A percentile compares a stretch with the other conserved stretches of the same genome.
phyloP scores from a whole-genome alignment of 208 protist species.

The Leptomonas pyrrhocoris region DNA sequence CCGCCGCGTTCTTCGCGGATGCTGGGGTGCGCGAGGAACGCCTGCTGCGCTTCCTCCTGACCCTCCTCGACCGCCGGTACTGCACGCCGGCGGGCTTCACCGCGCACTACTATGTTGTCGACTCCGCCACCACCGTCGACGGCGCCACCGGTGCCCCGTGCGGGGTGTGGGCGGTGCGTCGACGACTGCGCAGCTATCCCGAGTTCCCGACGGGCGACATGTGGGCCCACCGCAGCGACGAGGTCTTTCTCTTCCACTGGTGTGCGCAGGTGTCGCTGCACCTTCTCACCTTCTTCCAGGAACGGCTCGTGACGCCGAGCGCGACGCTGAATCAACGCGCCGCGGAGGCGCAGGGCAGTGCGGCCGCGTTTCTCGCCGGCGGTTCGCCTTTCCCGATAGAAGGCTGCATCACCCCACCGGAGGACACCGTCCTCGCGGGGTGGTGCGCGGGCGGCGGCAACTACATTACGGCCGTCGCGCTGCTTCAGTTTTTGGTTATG shows the following conservation, averaged over 20 bases:
- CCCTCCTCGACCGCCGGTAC: slow-evolving; percentile 45
- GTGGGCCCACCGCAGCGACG: slow-evolving; percentile 63
- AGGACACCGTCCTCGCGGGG: slow-evolving; percentile 59
- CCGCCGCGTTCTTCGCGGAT: slow-evolving; percentile 11
- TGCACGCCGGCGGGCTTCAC: slow-evolving; percentile 32
- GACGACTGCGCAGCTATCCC: slow-evolving; percentile 43
- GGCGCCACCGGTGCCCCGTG: slow-evolving; percentile 6
- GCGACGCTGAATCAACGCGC: slow-evolving; percentile 67
- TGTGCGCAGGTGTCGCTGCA: slow-evolving; percentile 79
- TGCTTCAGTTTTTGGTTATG: slow-evolving; percentile 81
- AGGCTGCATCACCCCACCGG: slow-evolving; percentile 71
- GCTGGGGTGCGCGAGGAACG: slow-evolving; percentile 34
- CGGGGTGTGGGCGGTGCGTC: slow-evolving; percentile 44
- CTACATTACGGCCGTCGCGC: slow-evolving; percentile 67
- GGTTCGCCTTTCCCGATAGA: slow-evolving; percentile 29
- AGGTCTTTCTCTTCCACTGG: slow-evolving; percentile 86
- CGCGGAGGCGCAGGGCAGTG: slow-evolving; percentile 29
- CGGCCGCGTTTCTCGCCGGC: slow-evolving; percentile 8
- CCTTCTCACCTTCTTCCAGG: slow-evolving; percentile 77
- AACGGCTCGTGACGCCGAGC: slow-evolving; percentile 71
- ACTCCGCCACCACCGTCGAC: slow-evolving; percentile 16
- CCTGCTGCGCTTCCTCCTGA: slow-evolving; percentile 46
- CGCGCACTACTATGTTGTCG: slow-evolving; percentile 34
- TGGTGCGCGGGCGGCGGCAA: slow-evolving; percentile 77
- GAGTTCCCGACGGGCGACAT: slow-evolving; percentile 50